Evolutionary conservation across 2,329 filamentous ascomycete species (phyloP), one percentile per base, ranked within the genome.

Genomic region (Catunica adiposa): DNA sequence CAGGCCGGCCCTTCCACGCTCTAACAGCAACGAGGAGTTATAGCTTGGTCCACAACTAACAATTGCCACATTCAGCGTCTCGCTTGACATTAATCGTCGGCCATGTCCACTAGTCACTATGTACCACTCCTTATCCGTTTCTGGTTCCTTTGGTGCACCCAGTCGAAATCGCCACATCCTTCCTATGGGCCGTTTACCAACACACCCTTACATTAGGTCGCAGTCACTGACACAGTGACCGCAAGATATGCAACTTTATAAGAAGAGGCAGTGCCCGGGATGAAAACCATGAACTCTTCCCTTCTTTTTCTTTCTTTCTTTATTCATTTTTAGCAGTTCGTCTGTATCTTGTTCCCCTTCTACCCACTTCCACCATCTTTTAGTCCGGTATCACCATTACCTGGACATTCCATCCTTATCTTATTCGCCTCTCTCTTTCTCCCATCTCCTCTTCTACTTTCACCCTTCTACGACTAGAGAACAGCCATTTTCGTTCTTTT

Each of bases 231-330:
- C 20, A 17, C n/a, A 8, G 40, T n/a, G 20, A 17, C 11, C 40
- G 40, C 20, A 22, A 44, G 40, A 44, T 4, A 44, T 44, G 40
- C 2, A n/a, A n/a, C 40, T 15, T 44, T 44, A 44, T 17, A 44
- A 44, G 40, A 44, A 17, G 40, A 17, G 40, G 40, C 40, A 8
- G 40, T 44, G 40, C 40, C 40, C 40, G 29, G 5, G 29, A 34
- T 5, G 29, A 34, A 5, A 11, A 11, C 29, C 29, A 34, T 34
- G 29, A 34, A 34, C 29, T 34, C 15, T 22, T 44, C 40, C 20
- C 40, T 17, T 44, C 40, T 44, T 22, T 44, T 29, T 37, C 50
- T 44, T 56, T 42, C 20, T 50, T 53, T 37, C 37, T 51, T 29
- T 50, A 40, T 40, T 54, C 40, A 23, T 2, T 44, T 31, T 54